Percentiles rank a stretch among this genome's conserved stretches.
Conservation (phyloP, 2,329 filamentous ascomycete species). For the Beauveria australis region DNA sequence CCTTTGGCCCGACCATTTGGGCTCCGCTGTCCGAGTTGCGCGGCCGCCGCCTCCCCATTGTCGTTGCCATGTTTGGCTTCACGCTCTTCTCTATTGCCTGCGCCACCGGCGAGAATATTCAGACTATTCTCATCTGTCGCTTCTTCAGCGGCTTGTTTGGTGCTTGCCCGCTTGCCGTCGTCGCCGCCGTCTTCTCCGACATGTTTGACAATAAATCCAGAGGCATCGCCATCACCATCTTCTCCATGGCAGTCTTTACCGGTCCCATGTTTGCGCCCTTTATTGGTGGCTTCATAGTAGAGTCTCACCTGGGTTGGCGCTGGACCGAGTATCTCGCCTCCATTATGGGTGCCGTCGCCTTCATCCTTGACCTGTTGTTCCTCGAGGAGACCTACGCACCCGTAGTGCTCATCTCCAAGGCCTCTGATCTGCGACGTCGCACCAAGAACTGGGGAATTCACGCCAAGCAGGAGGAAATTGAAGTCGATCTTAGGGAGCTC, state of each 20-base stretch:
- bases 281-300: conserved; percentile 58
- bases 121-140: conserved; percentile 61
- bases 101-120: conserved; percentile 58
- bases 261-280: conserved; percentile 61
- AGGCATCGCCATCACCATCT: conserved; percentile 38
- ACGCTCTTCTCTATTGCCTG: conserved; percentile 59
- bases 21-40: conserved; percentile 65
- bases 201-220: conserved; percentile 59
- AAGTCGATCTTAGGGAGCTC: conserved; percentile 56
- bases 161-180: conserved; percentile 59
- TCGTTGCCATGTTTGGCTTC: conserved; percentile 59
- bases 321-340: conserved; percentile 61
- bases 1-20: conserved; percentile 63
- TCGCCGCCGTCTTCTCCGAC: conserved; percentile 64
- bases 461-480: conserved; percentile 64
- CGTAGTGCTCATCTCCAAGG: conserved; percentile 54
- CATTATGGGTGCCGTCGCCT: conserved; percentile 56
- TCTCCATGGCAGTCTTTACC: conserved; percentile 48
- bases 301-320: conserved; percentile 59
- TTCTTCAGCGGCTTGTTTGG: conserved; percentile 70
- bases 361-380: conserved; percentile 52
- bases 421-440: conserved; percentile 50
- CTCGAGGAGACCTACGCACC: conserved; percentile 64
- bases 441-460: conserved; percentile 65
- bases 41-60: conserved; percentile 55